Conservation (phyloP, 352 stramenopile genomes). For the Phytophthora ohioensis region DNA sequence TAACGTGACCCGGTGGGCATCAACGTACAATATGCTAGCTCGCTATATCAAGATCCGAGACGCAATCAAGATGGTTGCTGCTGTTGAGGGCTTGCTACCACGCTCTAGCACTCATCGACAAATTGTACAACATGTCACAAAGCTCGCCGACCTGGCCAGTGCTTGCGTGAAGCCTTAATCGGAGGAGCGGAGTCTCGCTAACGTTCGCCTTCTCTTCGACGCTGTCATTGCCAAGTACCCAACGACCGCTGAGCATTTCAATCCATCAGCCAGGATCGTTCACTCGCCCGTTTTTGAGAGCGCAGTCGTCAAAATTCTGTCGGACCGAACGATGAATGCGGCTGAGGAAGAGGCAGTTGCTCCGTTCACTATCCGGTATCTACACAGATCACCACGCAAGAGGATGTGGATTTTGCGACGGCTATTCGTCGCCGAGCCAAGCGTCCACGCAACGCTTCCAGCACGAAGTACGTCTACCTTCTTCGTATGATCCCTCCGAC, state of each 20-base stretch:
- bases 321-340: background rate
- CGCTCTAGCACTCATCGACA: background rate
- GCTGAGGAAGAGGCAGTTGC: background rate
- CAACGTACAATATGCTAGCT: background rate
- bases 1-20: background rate
- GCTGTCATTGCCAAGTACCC: background rate
- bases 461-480: background rate
- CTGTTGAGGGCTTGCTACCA: constrained; percentile 11
- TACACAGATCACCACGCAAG: background rate
- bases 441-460: background rate
- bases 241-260: background rate
- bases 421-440: background rate
- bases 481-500: constrained; percentile 4
- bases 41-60: constrained; percentile 11
- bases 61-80: constrained; percentile 10
- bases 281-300: background rate
- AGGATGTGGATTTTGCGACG: background rate
- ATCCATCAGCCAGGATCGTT: background rate
- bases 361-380: background rate
- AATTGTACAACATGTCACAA: background rate
- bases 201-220: background rate
- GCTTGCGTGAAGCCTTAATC: background rate
- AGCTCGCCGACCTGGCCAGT: background rate
- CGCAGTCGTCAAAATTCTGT: background rate
- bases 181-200: background rate